Base-by-base conservation (phyloP, 805 yeast genomes). In the Komagataella phaffii region DNA sequence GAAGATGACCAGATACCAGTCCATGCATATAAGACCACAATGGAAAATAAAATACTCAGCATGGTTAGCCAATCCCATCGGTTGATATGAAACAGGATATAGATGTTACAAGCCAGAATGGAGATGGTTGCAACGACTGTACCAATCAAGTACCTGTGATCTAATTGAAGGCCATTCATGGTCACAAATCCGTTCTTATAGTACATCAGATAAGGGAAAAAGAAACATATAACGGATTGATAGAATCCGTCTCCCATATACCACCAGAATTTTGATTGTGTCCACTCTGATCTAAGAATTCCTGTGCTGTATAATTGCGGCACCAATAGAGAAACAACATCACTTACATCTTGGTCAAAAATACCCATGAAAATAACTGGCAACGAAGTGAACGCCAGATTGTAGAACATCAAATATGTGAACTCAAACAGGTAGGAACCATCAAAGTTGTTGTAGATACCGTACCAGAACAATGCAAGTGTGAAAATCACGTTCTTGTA, bases 61-160 rank as follows among this genome's bases (percentile, higher is more conserved):
- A 72, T 59, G 3, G 85, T 75, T 48, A 83, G 69, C 88, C 88
- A 85, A 66, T 86, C 95, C 95, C 95, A 86, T 61, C 88, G 74
- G 61, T 76, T 77, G 61, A 83, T 87, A 58, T 82, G 88, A 55
- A 82, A 63, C 56, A 82, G 61, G 52, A 85, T 75, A 62, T 82
- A 84, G 3, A 76, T 54, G 60, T 86, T 82, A 68, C 90, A 83
- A 0, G 90, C 64, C 21, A 81, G 69, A 49, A 79, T 83, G 3
- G 89, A 75, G 58, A 85, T 82, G 24, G 81, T 71, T 1, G 86
- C 80, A 51, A 83, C 88, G 49, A 76, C 67, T 0, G 79, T 70
- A 61, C 93, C 95, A 54, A 86, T 74, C 73, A 79, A 77, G 61
- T 76, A 86, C 60, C 95, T 74, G 63, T 85, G 93, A 59, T 83